Conservation (phyloP, 768 basidiomycete genomes). For the Trametes meyenii region DNA sequence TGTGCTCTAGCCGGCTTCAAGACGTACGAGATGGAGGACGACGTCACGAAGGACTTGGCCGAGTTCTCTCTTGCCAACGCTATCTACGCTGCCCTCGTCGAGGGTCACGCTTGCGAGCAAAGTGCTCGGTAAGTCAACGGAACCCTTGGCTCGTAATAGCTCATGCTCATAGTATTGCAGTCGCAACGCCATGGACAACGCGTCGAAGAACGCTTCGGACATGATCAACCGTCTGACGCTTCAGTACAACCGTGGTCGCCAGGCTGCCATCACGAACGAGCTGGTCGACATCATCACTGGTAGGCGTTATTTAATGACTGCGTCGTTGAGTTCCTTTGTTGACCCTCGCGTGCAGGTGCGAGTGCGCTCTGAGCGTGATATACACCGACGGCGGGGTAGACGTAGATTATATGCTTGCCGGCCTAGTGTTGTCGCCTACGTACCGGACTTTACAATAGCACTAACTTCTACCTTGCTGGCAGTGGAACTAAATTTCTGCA, state of each 20-base stretch:
- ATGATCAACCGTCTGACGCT: conserved; percentile 89
- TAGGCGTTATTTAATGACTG: conserved; percentile 38
- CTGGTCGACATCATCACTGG: conserved; percentile 91
- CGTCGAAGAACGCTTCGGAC: conserved; percentile 96
- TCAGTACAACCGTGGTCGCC: conserved; percentile 98
- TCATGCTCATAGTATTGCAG: conserved; percentile 40
- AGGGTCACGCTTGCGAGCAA: conserved; percentile 95
- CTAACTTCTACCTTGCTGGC: conserved; percentile 4
- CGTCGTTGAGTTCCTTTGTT: not conserved
- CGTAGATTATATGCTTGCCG: conserved; percentile 16
- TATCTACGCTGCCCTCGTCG: conserved; percentile 90
- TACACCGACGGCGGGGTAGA: conserved; percentile 1
- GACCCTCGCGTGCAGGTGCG: conserved; percentile 40
- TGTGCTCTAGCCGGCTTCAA: conserved; percentile 75
- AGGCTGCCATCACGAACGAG: conserved; percentile 97
- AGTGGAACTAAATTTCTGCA: not conserved
- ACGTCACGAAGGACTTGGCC: conserved; percentile 88
- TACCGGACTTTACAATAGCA: conserved; percentile 17
- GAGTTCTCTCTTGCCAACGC: conserved; percentile 98
- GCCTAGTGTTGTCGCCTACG: conserved; percentile 10
- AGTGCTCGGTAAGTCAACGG: conserved; percentile 69
- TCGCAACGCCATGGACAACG: conserved; percentile 99
- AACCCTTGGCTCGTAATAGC: conserved; percentile 3
- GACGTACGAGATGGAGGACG: conserved; percentile 97
- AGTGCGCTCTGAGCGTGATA: conserved; percentile 43